Percentiles rank a stretch among this genome's conserved stretches.
Conservation (phyloP, 352 stramenopile species). For the Phytopythium aichiense region DNA sequence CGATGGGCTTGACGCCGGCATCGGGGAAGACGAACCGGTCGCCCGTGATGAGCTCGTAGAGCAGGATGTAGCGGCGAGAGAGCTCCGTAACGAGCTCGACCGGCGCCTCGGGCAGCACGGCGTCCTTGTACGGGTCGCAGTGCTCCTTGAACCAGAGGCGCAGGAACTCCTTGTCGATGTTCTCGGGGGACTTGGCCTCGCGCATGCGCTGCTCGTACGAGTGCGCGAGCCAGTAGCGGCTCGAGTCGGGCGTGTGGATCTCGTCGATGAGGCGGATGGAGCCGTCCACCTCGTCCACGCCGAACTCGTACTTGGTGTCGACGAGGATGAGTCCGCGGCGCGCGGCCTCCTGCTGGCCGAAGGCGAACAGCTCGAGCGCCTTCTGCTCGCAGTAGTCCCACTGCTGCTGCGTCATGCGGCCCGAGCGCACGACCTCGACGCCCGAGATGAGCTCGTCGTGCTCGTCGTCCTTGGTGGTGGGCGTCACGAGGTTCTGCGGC, state of each 20-base stretch:
- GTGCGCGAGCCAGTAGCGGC: constrained; percentile 90
- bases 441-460: constrained; percentile 98
- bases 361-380: constrained; percentile 90
- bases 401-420: constrained; percentile 96
- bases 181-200: constrained; percentile 92
- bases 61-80: constrained; percentile 95
- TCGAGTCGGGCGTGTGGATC: constrained; percentile 99
- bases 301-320: constrained; percentile 97
- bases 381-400: constrained; percentile 95
- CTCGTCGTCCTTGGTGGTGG: constrained; percentile 98
- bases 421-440: constrained; percentile 89
- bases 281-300: constrained; percentile 65
- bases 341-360: constrained; percentile 90
- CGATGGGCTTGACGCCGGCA: constrained; percentile 15
- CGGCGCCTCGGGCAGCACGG: constrained; percentile 93
- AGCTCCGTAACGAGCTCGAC: constrained; percentile 96
- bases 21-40: constrained; percentile 89
- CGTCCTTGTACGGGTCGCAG: constrained; percentile 98
- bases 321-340: constrained; percentile 96
- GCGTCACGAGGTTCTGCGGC: constrained; percentile 93
- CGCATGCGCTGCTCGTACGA: constrained; percentile 90
- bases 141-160: constrained; percentile 97
- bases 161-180: constrained; percentile 99
- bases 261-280: constrained; percentile 98
- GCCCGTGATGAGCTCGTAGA: constrained; percentile 99